phyloP scores from a whole-genome alignment of 2,329 filamentous ascomycete species.

The Hypoxylon sp. region DNA sequence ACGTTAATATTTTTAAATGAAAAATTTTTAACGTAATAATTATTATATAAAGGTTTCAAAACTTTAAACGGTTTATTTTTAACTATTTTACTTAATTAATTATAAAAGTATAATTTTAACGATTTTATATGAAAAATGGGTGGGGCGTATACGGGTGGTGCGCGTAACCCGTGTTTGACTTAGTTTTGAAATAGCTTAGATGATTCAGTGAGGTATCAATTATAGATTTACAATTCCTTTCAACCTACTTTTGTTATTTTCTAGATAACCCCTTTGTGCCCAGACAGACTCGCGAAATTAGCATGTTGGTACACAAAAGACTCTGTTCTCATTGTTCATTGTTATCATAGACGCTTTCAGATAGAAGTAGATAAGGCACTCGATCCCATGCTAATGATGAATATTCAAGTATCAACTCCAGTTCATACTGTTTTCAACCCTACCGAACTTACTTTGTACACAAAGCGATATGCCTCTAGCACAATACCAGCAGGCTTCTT shows the following conservation, averaged over 20 bases:
- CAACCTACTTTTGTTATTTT: slow-evolving; percentile 1
- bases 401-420: background rate
- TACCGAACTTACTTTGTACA: background rate
- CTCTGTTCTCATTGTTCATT: slow-evolving; percentile 16
- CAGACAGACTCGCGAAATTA: background rate
- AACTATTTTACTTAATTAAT: too few relatives aligned
- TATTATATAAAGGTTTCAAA: too few relatives aligned
- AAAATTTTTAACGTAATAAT: too few relatives aligned
- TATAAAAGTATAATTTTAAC: too few relatives aligned
- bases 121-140: too few relatives aligned
- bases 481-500: slow-evolving; percentile 1
- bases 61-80: too few relatives aligned
- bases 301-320: slow-evolving; percentile 4
- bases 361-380: slow-evolving; percentile 2
- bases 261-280: slow-evolving; percentile 3
- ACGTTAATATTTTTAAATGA: too few relatives aligned
- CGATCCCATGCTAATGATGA: background rate
- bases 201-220: background rate
- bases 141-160: too few relatives aligned
- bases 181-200: background rate
- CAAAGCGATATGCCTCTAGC: slow-evolving; percentile 12
- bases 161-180: too few relatives aligned
- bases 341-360: slow-evolving; percentile 5
- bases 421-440: background rate
- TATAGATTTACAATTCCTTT: background rate